Evolutionary conservation across 2,329 filamentous ascomycete genomes (phyloP).

Genomic region (Trichoderma oligosporum): DNA sequence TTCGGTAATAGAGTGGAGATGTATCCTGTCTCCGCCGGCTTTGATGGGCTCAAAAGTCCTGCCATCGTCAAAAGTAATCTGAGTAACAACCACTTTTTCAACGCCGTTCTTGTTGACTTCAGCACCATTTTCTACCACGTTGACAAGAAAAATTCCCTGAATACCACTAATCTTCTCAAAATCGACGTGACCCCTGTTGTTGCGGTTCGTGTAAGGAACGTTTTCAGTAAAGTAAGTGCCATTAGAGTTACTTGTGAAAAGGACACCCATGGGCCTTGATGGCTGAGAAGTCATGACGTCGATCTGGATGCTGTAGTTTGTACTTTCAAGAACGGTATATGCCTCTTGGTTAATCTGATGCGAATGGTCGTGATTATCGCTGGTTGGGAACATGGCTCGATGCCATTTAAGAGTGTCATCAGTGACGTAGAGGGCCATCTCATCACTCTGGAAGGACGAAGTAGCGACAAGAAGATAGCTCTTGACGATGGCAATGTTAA

Average conservation of each 20-base stretch:
- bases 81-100: conserved; percentile 67
- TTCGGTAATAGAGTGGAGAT: conserved; percentile 89
- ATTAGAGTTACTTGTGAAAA: conserved; percentile 96
- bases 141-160: conserved; percentile 88
- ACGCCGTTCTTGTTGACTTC: conserved; percentile 58
- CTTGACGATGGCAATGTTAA: conserved; percentile 79
- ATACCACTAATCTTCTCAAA: conserved; percentile 93
- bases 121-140: conserved; percentile 81
- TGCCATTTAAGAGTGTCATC: conserved; percentile 85
- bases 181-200: conserved; percentile 71
- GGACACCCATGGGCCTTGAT: conserved; percentile 71
- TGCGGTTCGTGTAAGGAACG: conserved; percentile 86
- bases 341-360: conserved; percentile 68
- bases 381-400: conserved; percentile 79
- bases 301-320: conserved; percentile 95
- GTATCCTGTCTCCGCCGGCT: conserved; percentile 64
- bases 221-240: conserved; percentile 94
- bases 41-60: conserved; percentile 75
- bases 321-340: conserved; percentile 92
- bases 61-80: conserved; percentile 95
- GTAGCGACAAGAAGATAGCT: conserved; percentile 82
- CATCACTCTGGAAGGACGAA: conserved; percentile 73
- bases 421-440: conserved; percentile 88
- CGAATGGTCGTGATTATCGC: conserved; percentile 71
- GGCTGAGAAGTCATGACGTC: conserved; percentile 74